Conservation (phyloP, 2,329 filamentous ascomycete genomes). For the Scedosporium minutisporum region DNA sequence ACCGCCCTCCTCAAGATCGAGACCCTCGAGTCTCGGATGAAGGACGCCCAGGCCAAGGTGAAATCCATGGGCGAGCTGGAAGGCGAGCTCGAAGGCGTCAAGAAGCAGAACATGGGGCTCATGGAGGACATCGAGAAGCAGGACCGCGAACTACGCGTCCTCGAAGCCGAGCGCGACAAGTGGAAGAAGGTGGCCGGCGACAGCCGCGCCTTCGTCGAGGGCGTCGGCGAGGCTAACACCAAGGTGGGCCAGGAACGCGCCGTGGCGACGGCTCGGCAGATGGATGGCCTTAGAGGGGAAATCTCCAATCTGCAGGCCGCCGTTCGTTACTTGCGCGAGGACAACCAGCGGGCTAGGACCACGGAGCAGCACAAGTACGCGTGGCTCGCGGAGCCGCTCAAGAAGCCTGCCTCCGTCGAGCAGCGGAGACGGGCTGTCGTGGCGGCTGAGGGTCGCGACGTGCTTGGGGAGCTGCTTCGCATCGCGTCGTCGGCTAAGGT, state of each 20-base stretch:
- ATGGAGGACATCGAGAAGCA: constrained; percentile 58
- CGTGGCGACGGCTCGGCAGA: constrained; percentile 61
- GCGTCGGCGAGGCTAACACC: constrained; percentile 25
- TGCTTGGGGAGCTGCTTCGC: constrained; percentile 53
- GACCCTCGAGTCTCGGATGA: constrained; percentile 79
- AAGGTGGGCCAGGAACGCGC: constrained; percentile 56
- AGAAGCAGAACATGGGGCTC: constrained; percentile 40
- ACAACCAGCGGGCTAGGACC: constrained; percentile 53
- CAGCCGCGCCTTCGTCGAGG: constrained; percentile 42
- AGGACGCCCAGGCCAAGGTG: constrained; percentile 70
- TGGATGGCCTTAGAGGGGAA: constrained; percentile 62
- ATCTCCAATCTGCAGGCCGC: constrained; percentile 55
- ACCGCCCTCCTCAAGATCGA: constrained; percentile 89
- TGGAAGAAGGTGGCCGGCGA: constrained; percentile 64
- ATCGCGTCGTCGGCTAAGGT: constrained; percentile 47
- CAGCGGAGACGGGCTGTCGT: constrained; percentile 43
- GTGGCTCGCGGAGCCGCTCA: constrained; percentile 54
- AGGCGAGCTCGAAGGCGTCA: constrained; percentile 42
- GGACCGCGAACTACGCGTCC: constrained; percentile 53
- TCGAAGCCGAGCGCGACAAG: constrained; percentile 58
- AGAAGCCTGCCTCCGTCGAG: constrained; percentile 29
- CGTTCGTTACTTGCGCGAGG: constrained; percentile 57
- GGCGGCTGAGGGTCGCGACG: constrained; percentile 51
- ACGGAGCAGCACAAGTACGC: constrained; percentile 45
- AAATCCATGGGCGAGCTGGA: constrained; percentile 59